Evolutionary conservation across 306 rosid species (phyloP), one percentile per base, ranked within the genome.

Genomic region (Erythrophleum fordii): DNA sequence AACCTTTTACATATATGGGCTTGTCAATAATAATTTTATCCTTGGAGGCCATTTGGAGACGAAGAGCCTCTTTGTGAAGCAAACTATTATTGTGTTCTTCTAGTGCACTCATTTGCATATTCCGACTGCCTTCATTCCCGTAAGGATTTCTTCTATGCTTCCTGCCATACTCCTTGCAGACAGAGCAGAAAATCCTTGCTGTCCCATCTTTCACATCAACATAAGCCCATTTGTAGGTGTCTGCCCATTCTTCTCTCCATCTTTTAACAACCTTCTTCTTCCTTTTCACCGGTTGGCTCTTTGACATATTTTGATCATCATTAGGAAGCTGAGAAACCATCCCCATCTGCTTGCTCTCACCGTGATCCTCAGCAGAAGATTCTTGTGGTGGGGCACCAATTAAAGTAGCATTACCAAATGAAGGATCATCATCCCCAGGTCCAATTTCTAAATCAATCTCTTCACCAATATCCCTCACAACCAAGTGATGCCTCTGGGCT

Each of bases 221-320:
- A 82, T 78, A 95, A 76, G 98, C 99, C 99, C 99, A 95, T 83
- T 95, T 95, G 83, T 95, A 95, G 28, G 99, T 95, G 82, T 95
- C 99, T 62, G 99, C 99, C 99, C 99, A 95, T 85, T 93, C 99
- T 86, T 95, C 99, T 87, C 99, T 90, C 99, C 99, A 95, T 90
- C 99, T 89, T 85, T 95, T 95, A 73, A 95, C 99, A 84, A 95
- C 99, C 84, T 95, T 95, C 86, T 95, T 95, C 91, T 93, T 95
- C 84, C 97, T 87, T 81, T 95, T 95, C 41, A 44, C 74, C 2
- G 93, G 87, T 72, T 90, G 98, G 23, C 71, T 77, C 81, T 86
- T 89, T 48, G 93, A 85, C 92, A 91, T 86, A 79, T 93, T 94
- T 85, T 91, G 99, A 81, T 88, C 86, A 31, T 91, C 95, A 58